phyloP scores from a whole-genome alignment of 2,329 filamentous ascomycete species.

The Cladophialophora psammophila region DNA sequence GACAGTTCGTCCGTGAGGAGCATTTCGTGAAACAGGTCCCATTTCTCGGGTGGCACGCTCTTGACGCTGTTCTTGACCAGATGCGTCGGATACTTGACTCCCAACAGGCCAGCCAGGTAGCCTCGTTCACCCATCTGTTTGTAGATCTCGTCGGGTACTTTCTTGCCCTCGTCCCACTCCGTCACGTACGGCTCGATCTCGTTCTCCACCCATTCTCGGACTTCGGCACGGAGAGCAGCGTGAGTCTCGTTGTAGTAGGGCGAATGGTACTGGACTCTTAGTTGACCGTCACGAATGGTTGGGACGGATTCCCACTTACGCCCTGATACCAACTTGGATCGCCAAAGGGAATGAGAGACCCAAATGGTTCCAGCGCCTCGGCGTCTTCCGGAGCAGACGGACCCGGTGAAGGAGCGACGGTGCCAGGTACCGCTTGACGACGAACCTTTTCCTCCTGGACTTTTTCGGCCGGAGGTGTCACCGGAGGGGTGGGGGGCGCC shows the following conservation, averaged over 20 bases:
- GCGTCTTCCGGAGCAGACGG: constrained; percentile 58
- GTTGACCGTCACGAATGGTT: constrained; percentile 11
- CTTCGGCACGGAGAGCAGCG: constrained; percentile 85
- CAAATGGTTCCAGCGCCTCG: constrained; percentile 83
- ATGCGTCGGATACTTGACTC: constrained; percentile 76
- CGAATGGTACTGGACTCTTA: constrained; percentile 76
- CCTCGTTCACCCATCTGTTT: constrained; percentile 93
- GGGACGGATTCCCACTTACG: constrained; percentile 61
- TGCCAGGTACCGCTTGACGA: constrained; percentile 67
- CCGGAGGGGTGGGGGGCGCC: constrained; percentile 59
- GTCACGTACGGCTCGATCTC: constrained; percentile 90
- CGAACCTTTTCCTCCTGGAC: constrained; percentile 59
- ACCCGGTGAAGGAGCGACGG: constrained; percentile 55
- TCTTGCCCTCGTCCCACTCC: constrained; percentile 96
- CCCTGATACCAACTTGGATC: constrained; percentile 96
- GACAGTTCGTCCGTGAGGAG: constrained; percentile 93
- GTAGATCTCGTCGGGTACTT: constrained; percentile 87
- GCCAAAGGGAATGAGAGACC: constrained; percentile 85
- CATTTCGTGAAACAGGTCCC: constrained; percentile 99
- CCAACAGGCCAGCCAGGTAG: constrained; percentile 89
- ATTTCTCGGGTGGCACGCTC: constrained; percentile 83
- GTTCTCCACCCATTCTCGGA: constrained; percentile 88
- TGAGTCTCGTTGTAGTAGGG: constrained; percentile 97
- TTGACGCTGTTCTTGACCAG: constrained; percentile 75
- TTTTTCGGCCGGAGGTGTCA: constrained; percentile 55